These are phyloP conservation scores for Apiospora sp. DNA, from an alignment of 2,329 filamentous ascomycete genomes.

Conservation along the genomic window DNA sequence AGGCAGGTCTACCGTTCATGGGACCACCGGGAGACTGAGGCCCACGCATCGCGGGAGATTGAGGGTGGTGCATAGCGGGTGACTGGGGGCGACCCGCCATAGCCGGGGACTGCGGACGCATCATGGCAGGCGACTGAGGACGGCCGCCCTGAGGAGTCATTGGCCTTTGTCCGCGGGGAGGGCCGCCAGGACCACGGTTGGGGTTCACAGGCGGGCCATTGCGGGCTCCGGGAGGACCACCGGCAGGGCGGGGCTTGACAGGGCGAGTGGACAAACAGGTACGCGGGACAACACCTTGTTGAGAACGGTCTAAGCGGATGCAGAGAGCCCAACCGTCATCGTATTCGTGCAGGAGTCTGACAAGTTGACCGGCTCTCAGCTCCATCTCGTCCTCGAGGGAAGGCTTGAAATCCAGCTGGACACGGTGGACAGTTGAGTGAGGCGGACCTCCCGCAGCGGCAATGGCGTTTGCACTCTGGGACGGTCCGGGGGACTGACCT, in stretches of 20 bases:
- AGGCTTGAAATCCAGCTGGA: conserved; percentile 93
- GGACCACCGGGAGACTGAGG: not conserved
- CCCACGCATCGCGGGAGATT: conserved; percentile 40
- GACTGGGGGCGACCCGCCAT: conserved; percentile 37
- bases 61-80: conserved; percentile 32
- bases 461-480: conserved; percentile 65
- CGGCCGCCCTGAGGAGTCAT: conserved; percentile 50
- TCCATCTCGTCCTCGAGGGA: conserved; percentile 92
- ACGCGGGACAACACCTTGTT: conserved; percentile 91
- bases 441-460: conserved; percentile 68
- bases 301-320: conserved; percentile 85
- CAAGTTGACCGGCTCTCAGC: conserved; percentile 81
- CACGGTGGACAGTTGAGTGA: conserved; percentile 79
- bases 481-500: conserved; percentile 53
- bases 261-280: conserved; percentile 93
- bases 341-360: conserved; percentile 92
- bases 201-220: conserved; percentile 64
- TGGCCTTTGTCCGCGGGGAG: conserved; percentile 46
- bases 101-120: conserved; percentile 46
- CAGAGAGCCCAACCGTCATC: conserved; percentile 99
- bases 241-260: conserved; percentile 79
- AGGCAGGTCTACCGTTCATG: conserved; percentile 31
- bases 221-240: conserved; percentile 50
- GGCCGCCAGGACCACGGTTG: conserved; percentile 40
- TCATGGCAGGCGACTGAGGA: conserved; percentile 19